Base-by-base conservation (phyloP, 1,139 yeast genomes). In the Blastobotrys apis region DNA sequence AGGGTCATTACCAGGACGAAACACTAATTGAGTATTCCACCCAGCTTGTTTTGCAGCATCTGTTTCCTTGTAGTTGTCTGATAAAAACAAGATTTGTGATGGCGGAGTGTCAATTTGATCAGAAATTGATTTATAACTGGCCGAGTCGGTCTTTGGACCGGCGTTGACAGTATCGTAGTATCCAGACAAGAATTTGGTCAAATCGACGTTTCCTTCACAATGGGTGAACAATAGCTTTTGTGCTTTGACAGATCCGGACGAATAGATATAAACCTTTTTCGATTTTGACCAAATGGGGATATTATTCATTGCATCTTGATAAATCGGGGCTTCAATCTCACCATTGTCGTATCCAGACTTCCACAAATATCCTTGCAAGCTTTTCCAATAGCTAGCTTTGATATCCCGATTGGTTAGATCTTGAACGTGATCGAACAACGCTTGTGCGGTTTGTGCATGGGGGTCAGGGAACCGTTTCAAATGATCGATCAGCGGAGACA, bases 161-260 rank as follows among this genome's bases (percentile, higher is more conserved):
- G 90, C 79, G 10, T 90, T 86, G 38, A 80, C 78, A 33, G 94
- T 86, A 63, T 90, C 97, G 59, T 79, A 90, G 65, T 87, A 88
- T 4, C 84, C 94, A 5, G 69, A 54, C 27, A 90, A 60, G 23
- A 62, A 59, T 1, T 65, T 62, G 42, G 78, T 84, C 58, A 87
- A 63, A 61, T 84, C 83, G 16, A 64, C 55, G 2, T 44, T 47
- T 29, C 59, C 56, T 4, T 55, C 56, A 4, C 84, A 90, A 59
- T 85, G 76, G 0, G 72, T 73, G 59, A 90, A 86, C 47, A 90
- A 68, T 48, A 88, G 67, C 51, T 81, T 81, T 57, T 90, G 97
- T 0, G 97, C 97, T 47, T 79, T 75, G 27, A 90, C 78, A 41
- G 94, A 82, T 0, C 97, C 97, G n/a, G 95, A 84, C 0, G 97